Evolutionary conservation across 805 yeast genomes (phyloP).

Genomic region (Schwanniomyces pseudopolymorphus): DNA sequence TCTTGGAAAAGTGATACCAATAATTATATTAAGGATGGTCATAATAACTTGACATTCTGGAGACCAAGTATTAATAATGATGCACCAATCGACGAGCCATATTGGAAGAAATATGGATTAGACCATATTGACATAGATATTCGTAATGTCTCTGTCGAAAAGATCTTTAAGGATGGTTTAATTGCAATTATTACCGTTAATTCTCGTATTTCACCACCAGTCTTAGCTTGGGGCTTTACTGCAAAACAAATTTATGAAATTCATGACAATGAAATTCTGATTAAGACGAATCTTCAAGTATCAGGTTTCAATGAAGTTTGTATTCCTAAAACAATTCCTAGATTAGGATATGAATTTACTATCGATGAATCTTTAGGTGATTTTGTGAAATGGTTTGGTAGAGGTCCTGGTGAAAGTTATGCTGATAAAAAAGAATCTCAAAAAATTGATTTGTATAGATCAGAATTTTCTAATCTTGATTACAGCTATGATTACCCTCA

Average conservation of each 20-base stretch:
- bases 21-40: constrained; percentile 2
- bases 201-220: constrained; percentile 19
- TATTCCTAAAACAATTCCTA: constrained; percentile 25
- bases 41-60: constrained; percentile 21
- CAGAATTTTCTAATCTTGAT: constrained; percentile 14
- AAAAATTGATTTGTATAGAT: constrained; percentile 18
- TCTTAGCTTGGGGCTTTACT: constrained; percentile 23
- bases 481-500: constrained; percentile 33
- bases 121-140: constrained; percentile 14
- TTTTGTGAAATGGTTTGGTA: constrained; percentile 28
- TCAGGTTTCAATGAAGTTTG: constrained; percentile 3
- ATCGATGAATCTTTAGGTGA: constrained; percentile 14
- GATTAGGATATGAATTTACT: constrained; percentile 31
- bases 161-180: background rate
- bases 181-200: constrained; percentile 11
- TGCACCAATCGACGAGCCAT: constrained; percentile 14
- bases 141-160: constrained; percentile 3
- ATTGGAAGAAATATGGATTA: constrained; percentile 26
- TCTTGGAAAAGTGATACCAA: constrained; percentile 6
- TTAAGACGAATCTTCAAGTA: constrained; percentile 6
- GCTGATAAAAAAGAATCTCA: constrained; percentile 27
- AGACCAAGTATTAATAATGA: constrained; percentile 30
- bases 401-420: constrained; percentile 36
- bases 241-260: constrained; percentile 8
- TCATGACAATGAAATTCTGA: constrained; percentile 4